phyloP scores from a whole-genome alignment of 805 yeast genomes.

The Babjeviella inositovora region DNA sequence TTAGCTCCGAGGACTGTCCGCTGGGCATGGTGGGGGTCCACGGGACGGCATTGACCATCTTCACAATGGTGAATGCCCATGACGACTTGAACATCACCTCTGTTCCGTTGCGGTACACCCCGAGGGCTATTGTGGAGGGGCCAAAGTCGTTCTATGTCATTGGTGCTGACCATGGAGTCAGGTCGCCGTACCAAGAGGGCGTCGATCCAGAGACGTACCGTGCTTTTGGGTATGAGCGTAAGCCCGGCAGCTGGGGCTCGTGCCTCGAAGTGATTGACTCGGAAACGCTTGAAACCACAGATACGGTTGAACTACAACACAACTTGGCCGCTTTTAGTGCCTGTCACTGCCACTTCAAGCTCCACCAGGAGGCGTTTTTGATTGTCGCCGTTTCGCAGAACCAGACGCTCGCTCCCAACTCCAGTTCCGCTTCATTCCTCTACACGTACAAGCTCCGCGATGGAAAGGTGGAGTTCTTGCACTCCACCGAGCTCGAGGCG shows the following conservation, averaged over 20 bases:
- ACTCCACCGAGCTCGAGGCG: conserved; percentile 39
- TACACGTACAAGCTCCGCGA: conserved; percentile 10
- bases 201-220: conserved; percentile 17
- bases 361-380: conserved; percentile 13
- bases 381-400: conserved; percentile 25
- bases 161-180: conserved; percentile 24
- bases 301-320: conserved; percentile 23
- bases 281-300: conserved; percentile 13
- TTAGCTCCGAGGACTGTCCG: conserved; percentile 45
- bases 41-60: conserved; percentile 33
- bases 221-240: conserved; percentile 24
- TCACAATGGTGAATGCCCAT: conserved; percentile 26
- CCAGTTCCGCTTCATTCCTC: conserved; percentile 16
- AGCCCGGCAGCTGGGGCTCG: conserved; percentile 25
- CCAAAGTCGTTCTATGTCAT: conserved; percentile 18
- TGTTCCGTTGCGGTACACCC: conserved; percentile 30
- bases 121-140: conserved; percentile 15
- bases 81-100: conserved; percentile 16
- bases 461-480: conserved; percentile 29
- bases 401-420: conserved; percentile 14
- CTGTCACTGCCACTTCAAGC: conserved; percentile 12
- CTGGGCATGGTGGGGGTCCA: conserved; percentile 51
- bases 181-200: conserved; percentile 6
- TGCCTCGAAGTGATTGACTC: conserved; percentile 33
- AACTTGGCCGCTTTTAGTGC: conserved; percentile 26